Evolutionary conservation across 257 asterid genomes (phyloP).

Genomic region (Mitragyna speciosa): DNA sequence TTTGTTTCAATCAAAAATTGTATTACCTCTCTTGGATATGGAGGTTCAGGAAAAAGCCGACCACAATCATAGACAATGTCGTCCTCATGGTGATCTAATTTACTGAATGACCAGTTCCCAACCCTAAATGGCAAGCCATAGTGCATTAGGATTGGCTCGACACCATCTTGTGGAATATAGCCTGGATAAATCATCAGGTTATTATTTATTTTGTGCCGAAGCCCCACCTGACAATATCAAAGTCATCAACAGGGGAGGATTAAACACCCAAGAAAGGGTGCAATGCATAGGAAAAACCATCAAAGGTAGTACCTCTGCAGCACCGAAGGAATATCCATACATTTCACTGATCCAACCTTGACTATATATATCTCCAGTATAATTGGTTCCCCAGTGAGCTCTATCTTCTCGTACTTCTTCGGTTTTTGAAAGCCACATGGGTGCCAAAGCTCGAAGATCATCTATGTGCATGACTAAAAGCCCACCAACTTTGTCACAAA

Average conservation of each 20-base stretch:
- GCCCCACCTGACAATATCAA: slow-evolving; percentile 75
- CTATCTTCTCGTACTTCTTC: slow-evolving; percentile 89
- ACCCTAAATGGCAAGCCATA: slow-evolving; percentile 87
- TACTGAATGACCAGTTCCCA: slow-evolving; percentile 95
- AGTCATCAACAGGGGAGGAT: neutral
- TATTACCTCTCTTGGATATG: slow-evolving; percentile 93
- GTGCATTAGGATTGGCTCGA: slow-evolving; percentile 96
- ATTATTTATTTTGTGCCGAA: slow-evolving; percentile 82
- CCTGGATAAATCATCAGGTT: slow-evolving; percentile 98
- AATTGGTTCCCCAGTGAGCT: slow-evolving; percentile 83
- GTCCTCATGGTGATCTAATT: slow-evolving; percentile 82
- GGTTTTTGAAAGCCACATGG: slow-evolving; percentile 83
- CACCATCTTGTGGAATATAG: slow-evolving; percentile 75
- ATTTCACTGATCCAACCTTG: slow-evolving; percentile 99
- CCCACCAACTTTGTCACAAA: slow-evolving; percentile 96
- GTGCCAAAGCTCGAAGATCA: slow-evolving; percentile 92
- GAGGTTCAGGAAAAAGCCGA: slow-evolving; percentile 92
- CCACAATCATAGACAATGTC: slow-evolving; percentile 84
- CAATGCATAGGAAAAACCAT: neutral
- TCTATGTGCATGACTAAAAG: slow-evolving; percentile 95
- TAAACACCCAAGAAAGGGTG: neutral
- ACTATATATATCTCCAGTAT: slow-evolving; percentile 89
- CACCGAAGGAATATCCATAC: slow-evolving; percentile 99
- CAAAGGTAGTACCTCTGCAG: slow-evolving; percentile 66
- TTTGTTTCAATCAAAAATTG: neutral